A percentile compares a stretch with the other conserved stretches of the same genome.
Conservation (phyloP, 192 early-diverging fungal genomes). For the Phlyctochytrium bullatum region DNA sequence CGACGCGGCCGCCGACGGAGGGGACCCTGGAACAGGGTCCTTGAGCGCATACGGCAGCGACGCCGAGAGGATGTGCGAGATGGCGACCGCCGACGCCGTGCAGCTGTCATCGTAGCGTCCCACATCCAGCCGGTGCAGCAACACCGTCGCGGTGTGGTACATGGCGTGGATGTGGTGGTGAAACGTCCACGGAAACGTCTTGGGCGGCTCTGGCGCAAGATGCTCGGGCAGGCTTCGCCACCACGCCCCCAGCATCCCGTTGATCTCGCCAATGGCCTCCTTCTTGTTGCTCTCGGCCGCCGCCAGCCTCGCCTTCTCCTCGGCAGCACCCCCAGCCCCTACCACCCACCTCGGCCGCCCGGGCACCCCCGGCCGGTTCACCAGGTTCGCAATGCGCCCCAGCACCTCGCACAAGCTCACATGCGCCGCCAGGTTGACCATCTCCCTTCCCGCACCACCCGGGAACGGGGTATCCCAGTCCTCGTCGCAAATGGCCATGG, state of each 20-base stretch:
- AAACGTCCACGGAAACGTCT: constrained; percentile 33
- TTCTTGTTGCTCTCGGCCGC: background rate
- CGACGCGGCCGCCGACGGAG: background rate
- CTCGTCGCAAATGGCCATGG: constrained; percentile 47
- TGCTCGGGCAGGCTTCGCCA: constrained; percentile 24
- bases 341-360: background rate
- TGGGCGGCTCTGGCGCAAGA: constrained; percentile 18
- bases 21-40: background rate
- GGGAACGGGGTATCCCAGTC: constrained; percentile 53
- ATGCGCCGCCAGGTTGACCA: constrained; percentile 33
- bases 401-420: constrained; percentile 48
- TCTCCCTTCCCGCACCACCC: constrained; percentile 19
- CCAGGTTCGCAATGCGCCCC: constrained; percentile 42
- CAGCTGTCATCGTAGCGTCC: constrained; percentile 31
- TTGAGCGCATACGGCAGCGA: background rate
- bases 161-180: constrained; percentile 45
- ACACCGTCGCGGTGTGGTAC: constrained; percentile 43
- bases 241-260: constrained; percentile 31
- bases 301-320: too few species aligned
- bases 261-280: constrained; percentile 30
- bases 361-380: constrained; percentile 37
- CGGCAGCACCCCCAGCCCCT: too few species aligned
- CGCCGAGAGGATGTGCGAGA: constrained; percentile 22
- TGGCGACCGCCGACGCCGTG: constrained; percentile 26
- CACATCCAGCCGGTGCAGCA: constrained; percentile 37